phyloP scores from a whole-genome alignment of 306 rosid species.

The Comarum palustre region DNA sequence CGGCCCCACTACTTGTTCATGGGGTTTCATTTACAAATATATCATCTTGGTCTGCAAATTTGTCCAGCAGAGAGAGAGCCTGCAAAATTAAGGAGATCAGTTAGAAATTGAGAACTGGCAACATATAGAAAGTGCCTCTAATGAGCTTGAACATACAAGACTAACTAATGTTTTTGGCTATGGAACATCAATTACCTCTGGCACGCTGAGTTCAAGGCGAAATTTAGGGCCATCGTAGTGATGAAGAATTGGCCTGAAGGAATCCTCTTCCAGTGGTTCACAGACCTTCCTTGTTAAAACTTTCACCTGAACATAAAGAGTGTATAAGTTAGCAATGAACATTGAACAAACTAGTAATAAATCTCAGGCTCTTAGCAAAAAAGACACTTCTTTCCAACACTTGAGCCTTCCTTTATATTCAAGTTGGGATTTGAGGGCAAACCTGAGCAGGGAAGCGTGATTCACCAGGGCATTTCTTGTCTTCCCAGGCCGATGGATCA shows the following conservation, averaged over 20 bases:
- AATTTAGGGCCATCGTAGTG: constrained; percentile 95
- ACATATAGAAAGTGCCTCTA: background rate
- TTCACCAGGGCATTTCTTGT: constrained; percentile 79
- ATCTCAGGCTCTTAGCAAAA: background rate
- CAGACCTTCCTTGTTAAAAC: constrained; percentile 71
- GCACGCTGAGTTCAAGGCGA: constrained; percentile 73
- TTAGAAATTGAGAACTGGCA: background rate
- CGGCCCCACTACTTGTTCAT: constrained; percentile 21
- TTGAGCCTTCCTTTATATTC: background rate
- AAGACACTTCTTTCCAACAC: background rate
- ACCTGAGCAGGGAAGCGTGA: constrained; percentile 99
- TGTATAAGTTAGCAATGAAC: background rate
- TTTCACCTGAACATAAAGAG: constrained; percentile 44
- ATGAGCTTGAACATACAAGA: background rate
- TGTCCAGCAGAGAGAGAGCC: constrained; percentile 89
- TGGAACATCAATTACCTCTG: constrained; percentile 51
- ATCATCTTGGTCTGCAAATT: constrained; percentile 60
- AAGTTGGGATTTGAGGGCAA: constrained; percentile 6
- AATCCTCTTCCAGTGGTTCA: constrained; percentile 88
- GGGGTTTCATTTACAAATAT: constrained; percentile 10
- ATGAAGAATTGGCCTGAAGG: constrained; percentile 94
- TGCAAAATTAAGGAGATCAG: constrained; percentile 22
- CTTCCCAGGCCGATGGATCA: constrained; percentile 96
- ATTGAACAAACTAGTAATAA: background rate
- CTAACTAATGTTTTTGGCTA: background rate